Percentiles rank a stretch among this genome's conserved stretches.
These are phyloP conservation scores for Curvularia lunata DNA, from an alignment of 2,329 filamentous ascomycete genomes.

Conservation along the genomic window DNA sequence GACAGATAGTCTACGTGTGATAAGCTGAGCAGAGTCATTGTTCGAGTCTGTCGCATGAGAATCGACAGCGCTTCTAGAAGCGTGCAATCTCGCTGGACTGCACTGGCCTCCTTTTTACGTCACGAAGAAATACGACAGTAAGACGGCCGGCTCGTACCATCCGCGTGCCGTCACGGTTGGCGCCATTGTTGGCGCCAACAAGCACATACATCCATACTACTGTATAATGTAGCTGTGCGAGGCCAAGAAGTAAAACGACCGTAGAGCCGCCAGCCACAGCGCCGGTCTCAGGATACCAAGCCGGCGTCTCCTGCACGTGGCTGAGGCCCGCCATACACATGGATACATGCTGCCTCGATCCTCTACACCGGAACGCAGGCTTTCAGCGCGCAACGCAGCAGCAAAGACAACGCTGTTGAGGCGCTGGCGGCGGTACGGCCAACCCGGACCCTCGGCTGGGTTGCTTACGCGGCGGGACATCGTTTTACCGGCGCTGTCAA, in stretches of 20 bases:
- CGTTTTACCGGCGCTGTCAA: slow-evolving; percentile 2
- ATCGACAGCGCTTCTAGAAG: slow-evolving; percentile 7
- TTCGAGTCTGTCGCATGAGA: slow-evolving; percentile 7
- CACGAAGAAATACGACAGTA: slow-evolving; percentile 12
- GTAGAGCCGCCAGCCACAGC: slow-evolving; percentile 10
- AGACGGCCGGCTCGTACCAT: slow-evolving; percentile 9
- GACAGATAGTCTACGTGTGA: neutral
- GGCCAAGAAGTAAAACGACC: slow-evolving; percentile 8
- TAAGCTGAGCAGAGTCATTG: neutral
- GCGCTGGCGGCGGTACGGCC: neutral
- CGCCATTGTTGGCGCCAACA: slow-evolving; percentile 19
- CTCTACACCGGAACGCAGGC: neutral
- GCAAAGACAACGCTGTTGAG: neutral
- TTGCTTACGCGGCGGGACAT: slow-evolving; percentile 3
- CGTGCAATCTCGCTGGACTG: slow-evolving; percentile 20
- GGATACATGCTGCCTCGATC: neutral
- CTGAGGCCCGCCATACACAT: neutral
- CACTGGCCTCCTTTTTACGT: slow-evolving; percentile 19
- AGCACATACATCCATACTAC: slow-evolving; percentile 2
- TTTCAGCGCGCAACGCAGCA: neutral
- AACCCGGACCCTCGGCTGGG: slow-evolving; percentile 4
- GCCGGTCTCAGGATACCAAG: slow-evolving; percentile 11
- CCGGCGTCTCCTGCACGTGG: neutral
- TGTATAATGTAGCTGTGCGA: neutral
- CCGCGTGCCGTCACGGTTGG: slow-evolving; percentile 14